Evolutionary conservation across 1,139 yeast genomes (phyloP).

Genomic region (Debaryomycetaceae sp.): DNA sequence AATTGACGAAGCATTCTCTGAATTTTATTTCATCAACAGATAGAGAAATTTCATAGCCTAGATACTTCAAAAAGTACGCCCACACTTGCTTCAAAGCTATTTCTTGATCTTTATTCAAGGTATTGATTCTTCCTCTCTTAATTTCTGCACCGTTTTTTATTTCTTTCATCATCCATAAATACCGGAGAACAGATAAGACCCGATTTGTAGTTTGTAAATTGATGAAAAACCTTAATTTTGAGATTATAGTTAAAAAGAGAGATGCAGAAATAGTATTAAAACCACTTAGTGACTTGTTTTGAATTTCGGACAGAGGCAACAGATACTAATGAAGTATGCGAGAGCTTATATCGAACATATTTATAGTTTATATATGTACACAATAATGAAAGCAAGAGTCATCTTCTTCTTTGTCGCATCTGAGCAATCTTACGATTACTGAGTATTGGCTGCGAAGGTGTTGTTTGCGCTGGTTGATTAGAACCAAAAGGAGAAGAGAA

Average conservation of each 20-base stretch:
- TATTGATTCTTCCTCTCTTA: slow-evolving; percentile 27
- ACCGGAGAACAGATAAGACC: not conserved
- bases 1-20: slow-evolving; percentile 34
- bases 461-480: slow-evolving; percentile 7
- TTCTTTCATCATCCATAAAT: not conserved
- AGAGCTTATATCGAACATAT: no score
- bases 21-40: slow-evolving; percentile 29
- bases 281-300: no score
- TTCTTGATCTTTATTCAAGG: slow-evolving; percentile 40
- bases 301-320: no score
- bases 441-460: slow-evolving; percentile 13
- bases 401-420: slow-evolving; percentile 27
- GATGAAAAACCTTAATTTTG: no score
- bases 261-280: no score
- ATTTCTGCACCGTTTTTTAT: not conserved
- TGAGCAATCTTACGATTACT: slow-evolving; percentile 26
- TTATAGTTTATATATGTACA: not conserved
- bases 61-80: slow-evolving; percentile 36
- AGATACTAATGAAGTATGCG: no score
- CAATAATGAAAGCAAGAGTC: not conserved
- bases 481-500: slow-evolving; percentile 3
- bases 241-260: no score
- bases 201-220: no score
- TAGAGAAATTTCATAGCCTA: slow-evolving; percentile 35
- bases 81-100: slow-evolving; percentile 37